Percentiles rank a stretch among this genome's conserved stretches.
phyloP scores from a whole-genome alignment of 1,284 basidiomycete species.

The Sanghuangporus weigelae region DNA sequence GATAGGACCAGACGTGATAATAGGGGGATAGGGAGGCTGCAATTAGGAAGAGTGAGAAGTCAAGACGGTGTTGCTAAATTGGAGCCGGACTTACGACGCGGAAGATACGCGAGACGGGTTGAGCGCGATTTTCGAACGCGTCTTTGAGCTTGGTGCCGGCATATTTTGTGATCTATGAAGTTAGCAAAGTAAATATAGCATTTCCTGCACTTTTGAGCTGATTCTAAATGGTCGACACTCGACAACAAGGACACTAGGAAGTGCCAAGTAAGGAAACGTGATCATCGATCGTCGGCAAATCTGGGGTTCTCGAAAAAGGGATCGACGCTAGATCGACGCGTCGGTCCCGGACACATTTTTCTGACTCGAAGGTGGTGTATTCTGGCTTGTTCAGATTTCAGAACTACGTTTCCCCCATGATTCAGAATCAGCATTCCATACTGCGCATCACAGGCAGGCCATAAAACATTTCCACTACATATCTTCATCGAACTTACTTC shows the following conservation, averaged over 20 bases:
- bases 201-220: neutral
- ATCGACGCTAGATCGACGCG: neutral
- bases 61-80: neutral
- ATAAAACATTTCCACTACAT: too few species aligned
- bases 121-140: slow-evolving; percentile 60
- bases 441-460: too few species aligned
- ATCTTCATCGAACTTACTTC: too few species aligned
- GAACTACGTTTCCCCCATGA: neutral
- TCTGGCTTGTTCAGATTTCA: neutral
- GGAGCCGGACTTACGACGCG: slow-evolving; percentile 41
- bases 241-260: neutral
- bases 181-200: neutral
- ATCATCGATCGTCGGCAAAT: neutral
- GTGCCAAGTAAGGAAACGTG: neutral
- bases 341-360: neutral
- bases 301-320: neutral
- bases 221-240: neutral
- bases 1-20: slow-evolving; percentile 53
- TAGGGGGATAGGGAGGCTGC: slow-evolving; percentile 30
- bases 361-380: neutral
- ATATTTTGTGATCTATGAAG: slow-evolving; percentile 29
- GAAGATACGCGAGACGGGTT: slow-evolving; percentile 47
- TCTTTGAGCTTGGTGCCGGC: slow-evolving; percentile 63
- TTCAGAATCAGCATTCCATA: too few species aligned
- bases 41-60: neutral